Evolutionary conservation across 2,329 filamentous ascomycete species (phyloP).

Genomic region (Ophiognomonia clavigignenti-juglandacearum): DNA sequence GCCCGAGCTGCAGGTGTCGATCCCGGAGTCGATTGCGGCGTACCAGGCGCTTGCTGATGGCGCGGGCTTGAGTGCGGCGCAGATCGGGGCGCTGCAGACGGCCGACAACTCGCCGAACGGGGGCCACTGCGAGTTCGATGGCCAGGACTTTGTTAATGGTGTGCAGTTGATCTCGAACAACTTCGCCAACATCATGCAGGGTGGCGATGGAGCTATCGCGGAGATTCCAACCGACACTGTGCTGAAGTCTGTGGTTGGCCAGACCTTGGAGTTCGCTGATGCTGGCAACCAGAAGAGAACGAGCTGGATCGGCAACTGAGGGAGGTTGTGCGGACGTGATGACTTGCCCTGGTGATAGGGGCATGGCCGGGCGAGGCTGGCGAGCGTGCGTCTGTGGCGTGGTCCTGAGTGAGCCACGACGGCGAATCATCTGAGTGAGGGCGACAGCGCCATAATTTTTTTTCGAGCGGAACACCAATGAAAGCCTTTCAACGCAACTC

Average conservation of each 20-base stretch:
- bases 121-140: conserved; percentile 56
- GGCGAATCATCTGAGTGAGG: too few relatives aligned
- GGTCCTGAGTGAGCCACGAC: too few relatives aligned
- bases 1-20: conserved; percentile 39
- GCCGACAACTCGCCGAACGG: conserved; percentile 51
- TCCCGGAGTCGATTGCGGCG: conserved; percentile 44
- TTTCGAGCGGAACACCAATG: too few relatives aligned
- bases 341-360: too few relatives aligned
- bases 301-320: too few relatives aligned
- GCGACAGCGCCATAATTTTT: too few relatives aligned
- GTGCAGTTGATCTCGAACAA: conserved; percentile 52
- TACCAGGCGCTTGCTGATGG: conserved; percentile 43
- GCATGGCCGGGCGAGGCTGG: too few relatives aligned
- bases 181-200: conserved; percentile 48
- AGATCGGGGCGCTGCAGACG: conserved; percentile 49
- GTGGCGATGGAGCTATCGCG: conserved; percentile 42
- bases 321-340: too few relatives aligned
- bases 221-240: conserved; percentile 47
- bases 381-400: too few relatives aligned
- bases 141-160: conserved; percentile 46
- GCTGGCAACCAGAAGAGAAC: too few relatives aligned
- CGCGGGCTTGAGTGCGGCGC: conserved; percentile 36
- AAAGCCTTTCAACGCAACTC: too few relatives aligned
- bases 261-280: conserved; percentile 39
- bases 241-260: conserved; percentile 42